phyloP scores from a whole-genome alignment of 768 basidiomycete genomes.

The Trametes cinnabarina region DNA sequence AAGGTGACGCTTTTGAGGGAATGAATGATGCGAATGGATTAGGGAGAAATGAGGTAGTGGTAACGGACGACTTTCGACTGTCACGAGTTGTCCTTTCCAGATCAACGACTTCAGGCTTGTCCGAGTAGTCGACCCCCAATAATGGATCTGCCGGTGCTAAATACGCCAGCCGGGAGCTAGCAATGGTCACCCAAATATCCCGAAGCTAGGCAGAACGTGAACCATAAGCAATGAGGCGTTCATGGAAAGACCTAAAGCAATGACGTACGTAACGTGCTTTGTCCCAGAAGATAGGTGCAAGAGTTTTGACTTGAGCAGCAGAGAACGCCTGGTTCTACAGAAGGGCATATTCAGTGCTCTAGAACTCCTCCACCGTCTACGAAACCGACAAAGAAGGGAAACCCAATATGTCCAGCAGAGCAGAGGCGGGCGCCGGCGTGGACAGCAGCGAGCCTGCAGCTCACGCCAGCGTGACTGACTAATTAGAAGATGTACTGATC shows the following conservation, averaged over 20 bases:
- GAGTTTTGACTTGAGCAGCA: conserved; percentile 44
- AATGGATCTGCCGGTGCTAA: conserved; percentile 8
- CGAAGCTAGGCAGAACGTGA: too few relatives aligned
- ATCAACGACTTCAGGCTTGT: conserved; percentile 7
- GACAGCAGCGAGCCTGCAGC: too few relatives aligned
- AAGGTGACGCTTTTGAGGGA: conserved; percentile 19
- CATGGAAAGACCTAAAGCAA: too few relatives aligned
- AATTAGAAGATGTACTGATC: too few relatives aligned
- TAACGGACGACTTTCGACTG: conserved; percentile 5
- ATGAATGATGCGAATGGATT: conserved; percentile 28
- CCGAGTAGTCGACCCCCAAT: background rate
- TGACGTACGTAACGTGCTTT: conserved; percentile 50
- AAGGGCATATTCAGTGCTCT: background rate
- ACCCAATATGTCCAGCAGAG: too few relatives aligned
- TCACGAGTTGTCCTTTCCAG: conserved; percentile 3
- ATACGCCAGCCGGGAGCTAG: conserved; percentile 10
- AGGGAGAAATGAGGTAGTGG: conserved; percentile 20
- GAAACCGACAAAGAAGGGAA: too few relatives aligned
- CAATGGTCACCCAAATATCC: conserved; percentile 39
- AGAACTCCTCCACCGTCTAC: too few relatives aligned
- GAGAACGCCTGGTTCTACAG: conserved; percentile 52
- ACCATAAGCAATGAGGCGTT: too few relatives aligned
- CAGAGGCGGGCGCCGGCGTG: too few relatives aligned
- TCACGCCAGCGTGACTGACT: too few relatives aligned
- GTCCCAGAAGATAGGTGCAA: conserved; percentile 56